Percentiles rank a stretch among this genome's conserved stretches.
These are phyloP conservation scores for Agaricales sp. DNA, from an alignment of 1,284 basidiomycete genomes.

Conservation along the genomic window DNA sequence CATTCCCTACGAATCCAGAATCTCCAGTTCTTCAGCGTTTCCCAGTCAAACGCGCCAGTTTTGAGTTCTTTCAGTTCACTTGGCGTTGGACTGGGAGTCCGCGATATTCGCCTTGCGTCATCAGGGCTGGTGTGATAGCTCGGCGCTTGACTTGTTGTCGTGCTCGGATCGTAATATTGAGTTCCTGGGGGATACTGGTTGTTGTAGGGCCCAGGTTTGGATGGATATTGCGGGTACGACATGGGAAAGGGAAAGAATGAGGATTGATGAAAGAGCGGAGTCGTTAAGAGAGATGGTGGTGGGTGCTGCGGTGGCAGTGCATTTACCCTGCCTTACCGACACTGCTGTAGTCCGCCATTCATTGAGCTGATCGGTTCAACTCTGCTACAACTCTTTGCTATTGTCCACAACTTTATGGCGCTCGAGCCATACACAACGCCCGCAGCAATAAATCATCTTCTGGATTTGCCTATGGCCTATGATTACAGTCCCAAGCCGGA, in stretches of 20 bases:
- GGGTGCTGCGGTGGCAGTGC: no score
- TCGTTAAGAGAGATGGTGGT: neutral
- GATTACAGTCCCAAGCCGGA: no score
- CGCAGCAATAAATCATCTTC: no score
- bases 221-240: neutral
- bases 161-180: neutral
- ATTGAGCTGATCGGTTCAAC: no score
- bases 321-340: no score
- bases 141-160: neutral
- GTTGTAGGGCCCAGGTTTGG: neutral
- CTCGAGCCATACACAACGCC: no score
- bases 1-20: slow-evolving; percentile 41
- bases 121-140: no score
- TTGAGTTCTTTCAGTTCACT: slow-evolving; percentile 39
- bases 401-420: no score
- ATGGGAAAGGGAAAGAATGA: neutral
- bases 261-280: neutral
- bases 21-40: slow-evolving; percentile 26
- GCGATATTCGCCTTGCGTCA: slow-evolving; percentile 4
- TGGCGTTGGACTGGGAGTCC: slow-evolving; percentile 54
- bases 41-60: slow-evolving; percentile 32
- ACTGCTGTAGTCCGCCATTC: no score
- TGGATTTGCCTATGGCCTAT: no score
- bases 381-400: no score
- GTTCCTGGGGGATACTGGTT: neutral